These are phyloP conservation scores for Daedaleopsis nitida DNA, from an alignment of 768 basidiomycete genomes.

Conservation along the genomic window DNA sequence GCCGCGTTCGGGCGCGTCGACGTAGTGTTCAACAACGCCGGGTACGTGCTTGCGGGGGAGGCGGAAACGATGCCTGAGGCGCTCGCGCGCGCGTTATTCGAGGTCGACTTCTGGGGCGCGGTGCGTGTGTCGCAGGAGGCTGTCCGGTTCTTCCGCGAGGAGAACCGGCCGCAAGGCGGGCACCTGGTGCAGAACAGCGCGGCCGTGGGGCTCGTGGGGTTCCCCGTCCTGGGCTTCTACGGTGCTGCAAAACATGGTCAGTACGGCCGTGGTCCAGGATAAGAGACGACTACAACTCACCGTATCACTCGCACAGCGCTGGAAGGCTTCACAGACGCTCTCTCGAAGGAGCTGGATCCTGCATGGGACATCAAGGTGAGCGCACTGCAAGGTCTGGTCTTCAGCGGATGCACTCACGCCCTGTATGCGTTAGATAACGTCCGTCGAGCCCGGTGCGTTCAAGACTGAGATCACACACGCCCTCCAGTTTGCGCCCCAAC, in stretches of 20 bases:
- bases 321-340: constrained; percentile 41
- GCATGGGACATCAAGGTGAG: constrained; percentile 49
- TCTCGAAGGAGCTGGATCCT: constrained; percentile 44
- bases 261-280: not conserved
- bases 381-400: not conserved
- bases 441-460: constrained; percentile 27
- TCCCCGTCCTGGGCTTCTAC: constrained; percentile 22
- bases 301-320: constrained; percentile 1
- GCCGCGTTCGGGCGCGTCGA: constrained; percentile 45
- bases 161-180: constrained; percentile 31
- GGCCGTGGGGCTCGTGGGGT: constrained; percentile 26
- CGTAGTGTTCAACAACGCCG: constrained; percentile 50
- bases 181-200: constrained; percentile 43
- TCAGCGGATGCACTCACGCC: not conserved
- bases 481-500: not conserved
- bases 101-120: constrained; percentile 34
- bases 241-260: constrained; percentile 26
- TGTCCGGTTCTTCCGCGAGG: constrained; percentile 32
- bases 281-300: not conserved
- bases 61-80: constrained; percentile 38
- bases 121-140: constrained; percentile 22
- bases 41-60: constrained; percentile 33
- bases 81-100: constrained; percentile 39
- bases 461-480: constrained; percentile 1
- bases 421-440: constrained; percentile 13